phyloP scores from a whole-genome alignment of 1,284 basidiomycete species.

The Chiua sp. region DNA sequence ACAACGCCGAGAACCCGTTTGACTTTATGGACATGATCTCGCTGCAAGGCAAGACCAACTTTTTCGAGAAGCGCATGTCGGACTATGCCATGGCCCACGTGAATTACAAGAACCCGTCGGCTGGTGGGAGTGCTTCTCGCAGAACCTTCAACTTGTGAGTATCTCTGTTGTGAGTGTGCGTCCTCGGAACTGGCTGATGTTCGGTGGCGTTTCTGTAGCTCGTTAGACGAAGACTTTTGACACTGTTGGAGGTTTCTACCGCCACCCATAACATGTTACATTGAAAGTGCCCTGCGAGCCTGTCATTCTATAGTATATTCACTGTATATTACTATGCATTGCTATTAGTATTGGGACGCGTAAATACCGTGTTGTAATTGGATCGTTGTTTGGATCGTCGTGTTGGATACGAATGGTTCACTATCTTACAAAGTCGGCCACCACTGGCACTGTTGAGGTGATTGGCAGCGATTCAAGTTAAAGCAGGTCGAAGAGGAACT shows the following conservation, averaged over 20 bases:
- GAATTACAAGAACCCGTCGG: constrained; percentile 44
- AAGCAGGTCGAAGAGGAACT: too few relatives aligned
- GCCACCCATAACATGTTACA: background rate
- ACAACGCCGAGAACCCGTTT: constrained; percentile 80
- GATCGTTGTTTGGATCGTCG: too few relatives aligned
- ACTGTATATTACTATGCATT: background rate
- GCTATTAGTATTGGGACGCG: background rate
- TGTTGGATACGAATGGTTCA: too few relatives aligned
- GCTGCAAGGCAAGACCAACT: constrained; percentile 84
- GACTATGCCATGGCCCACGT: constrained; percentile 89
- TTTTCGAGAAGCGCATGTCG: constrained; percentile 89
- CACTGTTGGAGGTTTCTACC: background rate
- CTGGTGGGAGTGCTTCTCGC: constrained; percentile 37
- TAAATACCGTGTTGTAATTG: background rate
- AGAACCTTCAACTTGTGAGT: constrained; percentile 57
- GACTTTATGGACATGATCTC: constrained; percentile 97
- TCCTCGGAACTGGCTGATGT: background rate
- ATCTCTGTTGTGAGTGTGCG: too few relatives aligned
- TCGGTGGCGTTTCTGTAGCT: constrained; percentile 40
- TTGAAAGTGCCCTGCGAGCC: background rate
- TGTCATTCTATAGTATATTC: background rate
- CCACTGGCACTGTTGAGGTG: background rate
- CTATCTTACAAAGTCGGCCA: background rate
- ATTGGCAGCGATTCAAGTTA: background rate
- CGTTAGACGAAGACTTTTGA: constrained; percentile 67